These are phyloP conservation scores for Scutellaria galericulata DNA, from an alignment of 257 asterid genomes.

Conservation along the genomic window DNA sequence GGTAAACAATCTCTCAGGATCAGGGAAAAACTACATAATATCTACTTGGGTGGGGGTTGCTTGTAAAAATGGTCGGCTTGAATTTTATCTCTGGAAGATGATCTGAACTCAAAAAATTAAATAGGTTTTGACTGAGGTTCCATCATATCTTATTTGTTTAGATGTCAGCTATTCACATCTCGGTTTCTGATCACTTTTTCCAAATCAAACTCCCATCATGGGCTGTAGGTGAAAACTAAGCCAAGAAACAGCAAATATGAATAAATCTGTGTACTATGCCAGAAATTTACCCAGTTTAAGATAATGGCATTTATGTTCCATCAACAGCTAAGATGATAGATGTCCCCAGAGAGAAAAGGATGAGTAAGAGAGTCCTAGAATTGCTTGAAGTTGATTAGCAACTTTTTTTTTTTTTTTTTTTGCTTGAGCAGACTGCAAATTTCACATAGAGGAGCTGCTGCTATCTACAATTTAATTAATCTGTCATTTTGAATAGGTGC, in stretches of 20 bases:
- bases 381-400: background rate
- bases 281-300: background rate
- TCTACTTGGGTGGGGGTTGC: background rate
- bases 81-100: background rate
- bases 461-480: background rate
- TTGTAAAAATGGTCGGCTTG: conserved; percentile 13
- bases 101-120: background rate
- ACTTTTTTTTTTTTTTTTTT: too few species aligned
- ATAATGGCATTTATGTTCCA: background rate
- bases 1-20: background rate
- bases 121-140: background rate
- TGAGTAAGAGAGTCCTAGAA: background rate
- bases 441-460: too few species aligned
- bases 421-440: too few species aligned
- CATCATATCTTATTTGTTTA: background rate
- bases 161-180: background rate
- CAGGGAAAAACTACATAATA: background rate
- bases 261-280: background rate
- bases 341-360: conserved; percentile 14
- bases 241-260: background rate
- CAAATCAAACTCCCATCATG: conserved; percentile 13
- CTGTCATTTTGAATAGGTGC: background rate
- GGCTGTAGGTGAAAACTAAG: background rate
- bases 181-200: background rate
- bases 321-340: conserved; percentile 15